Percentiles rank a stretch among this genome's conserved stretches.
Conservation (phyloP, 257 asterid species). For the Solanum megistacrolobum region DNA sequence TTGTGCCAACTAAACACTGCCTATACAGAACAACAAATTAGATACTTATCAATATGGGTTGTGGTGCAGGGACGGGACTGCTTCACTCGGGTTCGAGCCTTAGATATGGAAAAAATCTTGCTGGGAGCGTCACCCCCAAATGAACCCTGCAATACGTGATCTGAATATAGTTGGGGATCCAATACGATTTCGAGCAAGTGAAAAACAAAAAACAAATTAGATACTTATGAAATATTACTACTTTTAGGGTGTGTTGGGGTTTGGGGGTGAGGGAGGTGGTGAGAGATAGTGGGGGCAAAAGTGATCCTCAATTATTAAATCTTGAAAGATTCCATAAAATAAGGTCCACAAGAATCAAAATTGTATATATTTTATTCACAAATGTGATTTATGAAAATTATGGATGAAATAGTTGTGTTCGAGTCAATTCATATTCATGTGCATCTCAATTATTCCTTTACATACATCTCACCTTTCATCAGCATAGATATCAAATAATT, state of each 20-base stretch:
- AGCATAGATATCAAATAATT: rapidly evolving
- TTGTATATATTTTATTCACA: neutral
- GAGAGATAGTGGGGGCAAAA: neutral
- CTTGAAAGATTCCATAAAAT: slow-evolving; percentile 6
- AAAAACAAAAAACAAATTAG: too few relatives aligned
- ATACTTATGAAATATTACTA: neutral
- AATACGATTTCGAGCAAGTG: too few relatives aligned
- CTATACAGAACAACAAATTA: neutral
- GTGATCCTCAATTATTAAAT: neutral
- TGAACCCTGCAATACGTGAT: rapidly evolving
- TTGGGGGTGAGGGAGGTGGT: too few relatives aligned
- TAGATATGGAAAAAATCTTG: too few relatives aligned
- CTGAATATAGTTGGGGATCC: rapidly evolving
- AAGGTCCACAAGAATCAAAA: neutral
- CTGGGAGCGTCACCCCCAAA: rapidly evolving
- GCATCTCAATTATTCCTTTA: neutral
- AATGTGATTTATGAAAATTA: neutral
- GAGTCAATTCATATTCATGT: neutral
- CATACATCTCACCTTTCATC: neutral
- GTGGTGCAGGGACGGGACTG: rapidly evolving
- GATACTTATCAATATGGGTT: too few relatives aligned
- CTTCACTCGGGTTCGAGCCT: rapidly evolving
- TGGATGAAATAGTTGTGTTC: neutral
- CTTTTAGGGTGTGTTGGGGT: neutral
- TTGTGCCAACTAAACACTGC: neutral